These are phyloP conservation scores for Serendipita sp. DNA, from an alignment of 768 basidiomycete species.

Conservation along the genomic window DNA sequence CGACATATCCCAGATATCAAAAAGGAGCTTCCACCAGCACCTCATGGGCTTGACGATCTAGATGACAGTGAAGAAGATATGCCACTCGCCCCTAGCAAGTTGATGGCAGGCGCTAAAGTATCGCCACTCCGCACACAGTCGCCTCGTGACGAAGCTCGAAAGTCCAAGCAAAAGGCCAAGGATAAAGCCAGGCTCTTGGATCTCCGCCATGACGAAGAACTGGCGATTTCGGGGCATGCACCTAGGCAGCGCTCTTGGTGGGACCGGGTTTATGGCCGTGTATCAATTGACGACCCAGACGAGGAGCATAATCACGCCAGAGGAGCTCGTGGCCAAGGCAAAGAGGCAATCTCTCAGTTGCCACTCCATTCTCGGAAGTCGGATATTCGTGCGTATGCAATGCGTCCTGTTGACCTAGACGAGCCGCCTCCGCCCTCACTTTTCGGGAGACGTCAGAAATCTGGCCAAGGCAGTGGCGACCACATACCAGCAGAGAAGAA, in stretches of 20 bases:
- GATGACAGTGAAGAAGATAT: conserved; percentile 6
- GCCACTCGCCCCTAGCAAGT: background rate
- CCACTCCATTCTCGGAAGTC: conserved; percentile 9
- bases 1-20: conserved; percentile 10
- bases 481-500: background rate
- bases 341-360: background rate
- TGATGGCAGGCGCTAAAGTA: conserved; percentile 11
- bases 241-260: conserved; percentile 36
- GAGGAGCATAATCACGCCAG: conserved; percentile 14
- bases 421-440: conserved; percentile 7
- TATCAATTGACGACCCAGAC: conserved; percentile 25
- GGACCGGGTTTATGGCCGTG: conserved; percentile 34
- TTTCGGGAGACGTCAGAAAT: background rate
- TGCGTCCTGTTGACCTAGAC: conserved; percentile 2
- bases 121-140: conserved; percentile 17
- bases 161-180: background rate
- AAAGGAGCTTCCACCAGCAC: background rate
- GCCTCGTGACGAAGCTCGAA: background rate
- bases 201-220: conserved; percentile 11
- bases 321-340: background rate
- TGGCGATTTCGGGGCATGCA: conserved; percentile 12
- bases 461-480: background rate
- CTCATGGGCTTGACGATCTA: conserved; percentile 2
- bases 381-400: conserved; percentile 6
- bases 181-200: conserved; percentile 8